These are phyloP conservation scores for Aschersonia sp. DNA, from an alignment of 2,329 filamentous ascomycete genomes.

Conservation along the genomic window DNA sequence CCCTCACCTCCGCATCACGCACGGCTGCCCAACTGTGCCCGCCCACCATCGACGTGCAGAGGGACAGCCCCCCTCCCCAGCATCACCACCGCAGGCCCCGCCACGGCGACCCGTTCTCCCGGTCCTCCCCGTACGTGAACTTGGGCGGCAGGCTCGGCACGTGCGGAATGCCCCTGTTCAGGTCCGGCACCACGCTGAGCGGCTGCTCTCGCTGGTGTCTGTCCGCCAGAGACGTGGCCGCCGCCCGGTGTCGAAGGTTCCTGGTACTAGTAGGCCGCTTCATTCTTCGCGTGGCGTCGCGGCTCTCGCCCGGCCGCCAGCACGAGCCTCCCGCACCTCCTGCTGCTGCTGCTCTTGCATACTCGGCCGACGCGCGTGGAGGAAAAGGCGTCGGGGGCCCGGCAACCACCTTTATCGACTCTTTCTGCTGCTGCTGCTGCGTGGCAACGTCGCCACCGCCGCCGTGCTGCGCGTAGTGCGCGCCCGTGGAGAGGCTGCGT, in stretches of 20 bases:
- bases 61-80: neutral
- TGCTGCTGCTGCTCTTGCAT: too few species aligned
- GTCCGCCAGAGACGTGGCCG: constrained; percentile 10
- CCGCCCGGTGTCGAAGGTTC: neutral
- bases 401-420: too few species aligned
- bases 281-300: neutral
- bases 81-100: constrained; percentile 12
- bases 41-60: too few species aligned
- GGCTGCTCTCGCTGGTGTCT: too few species aligned
- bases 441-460: too few species aligned
- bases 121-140: constrained; percentile 20
- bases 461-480: too few species aligned
- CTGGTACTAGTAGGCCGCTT: constrained; percentile 2
- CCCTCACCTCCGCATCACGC: too few species aligned
- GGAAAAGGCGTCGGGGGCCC: too few species aligned
- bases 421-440: too few species aligned
- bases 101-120: constrained; percentile 18
- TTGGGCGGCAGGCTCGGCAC: constrained; percentile 29
- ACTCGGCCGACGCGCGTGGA: too few species aligned
- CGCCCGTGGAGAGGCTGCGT: too few species aligned
- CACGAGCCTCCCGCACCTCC: constrained; percentile 10
- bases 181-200: constrained; percentile 24
- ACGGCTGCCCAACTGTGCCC: too few species aligned
- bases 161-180: constrained; percentile 29
- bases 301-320: constrained; percentile 9